Base-by-base conservation (phyloP, 192 early-diverging fungal genomes). In the Coemansia sp. region DNA sequence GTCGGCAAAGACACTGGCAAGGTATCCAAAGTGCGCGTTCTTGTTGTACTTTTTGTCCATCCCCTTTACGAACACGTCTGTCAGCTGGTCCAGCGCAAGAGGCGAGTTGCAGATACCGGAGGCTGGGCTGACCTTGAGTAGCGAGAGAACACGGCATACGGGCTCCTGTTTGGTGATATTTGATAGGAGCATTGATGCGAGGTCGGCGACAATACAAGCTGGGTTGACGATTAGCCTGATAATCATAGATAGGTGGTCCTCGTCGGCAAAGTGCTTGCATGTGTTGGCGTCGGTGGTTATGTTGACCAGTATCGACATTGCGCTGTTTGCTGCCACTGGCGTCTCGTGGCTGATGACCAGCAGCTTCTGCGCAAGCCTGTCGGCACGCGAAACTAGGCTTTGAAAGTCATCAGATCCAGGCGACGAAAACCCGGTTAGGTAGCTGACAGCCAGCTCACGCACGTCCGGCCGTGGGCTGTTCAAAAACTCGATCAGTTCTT, bases 1-100 rank as follows among this genome's bases (percentile, higher is more conserved):
- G 49, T 97, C 94, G 16, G 94, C 94, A 85, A 99, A 96, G 12
- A 98, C 95, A 44, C 92, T 93, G 30, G 92, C 91, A 68, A 99
- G 86, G 63, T 94, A 97, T 46, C 93, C 79, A 69, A 83, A 97
- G 26, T 88, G 85, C 33, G 95, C 94, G 44, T 88, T 66, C 51
- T 88, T 85, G 73, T 98, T 97, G 81, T 92, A 94, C 34, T 78
- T 71, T 36, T 86, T 89, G 38, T 89, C 86, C 64, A 90, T 90
- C 34, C 93, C 95, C 60, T 88, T 89, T 62, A 91, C 87, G 86
- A 97, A 99, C 10, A 91, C 87, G 51, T 97, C 95, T 8, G 94
- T 86, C 48, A 99, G 78, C 67, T 97, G 94, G 64, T 91, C 95
- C 65, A 99, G 79, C 30, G 85, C 86, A 60, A 62, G 69, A 36